Evolutionary conservation across 1,284 basidiomycete genomes (phyloP).

Genomic region (Cerrena zonata): DNA sequence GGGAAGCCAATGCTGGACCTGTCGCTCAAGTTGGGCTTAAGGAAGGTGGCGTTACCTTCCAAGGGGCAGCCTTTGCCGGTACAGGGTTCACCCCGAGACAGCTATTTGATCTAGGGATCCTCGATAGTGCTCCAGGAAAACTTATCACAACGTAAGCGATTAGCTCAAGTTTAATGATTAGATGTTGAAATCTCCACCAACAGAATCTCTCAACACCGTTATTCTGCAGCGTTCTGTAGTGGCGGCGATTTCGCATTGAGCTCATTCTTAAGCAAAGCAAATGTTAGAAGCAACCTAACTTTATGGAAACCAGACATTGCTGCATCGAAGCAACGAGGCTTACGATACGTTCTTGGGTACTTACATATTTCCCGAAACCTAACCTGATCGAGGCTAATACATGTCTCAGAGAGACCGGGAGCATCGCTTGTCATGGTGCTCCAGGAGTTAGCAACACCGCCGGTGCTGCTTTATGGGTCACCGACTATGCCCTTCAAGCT

Average conservation of each 20-base stretch:
- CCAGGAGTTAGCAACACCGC: constrained; percentile 65
- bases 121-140: constrained; percentile 28
- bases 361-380: background rate
- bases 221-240: constrained; percentile 52
- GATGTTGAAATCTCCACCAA: constrained; percentile 4
- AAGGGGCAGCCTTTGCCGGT: constrained; percentile 50
- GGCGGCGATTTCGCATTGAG: constrained; percentile 45
- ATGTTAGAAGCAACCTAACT: constrained; percentile 53
- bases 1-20: constrained; percentile 23
- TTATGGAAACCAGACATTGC: constrained; percentile 45
- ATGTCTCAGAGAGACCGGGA: constrained; percentile 25
- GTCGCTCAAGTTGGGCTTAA: constrained; percentile 27
- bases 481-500: constrained; percentile 57
- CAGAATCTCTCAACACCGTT: constrained; percentile 61
- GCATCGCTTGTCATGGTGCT: constrained; percentile 45
- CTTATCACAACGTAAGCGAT: constrained; percentile 28
- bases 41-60: constrained; percentile 37
- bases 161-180: background rate
- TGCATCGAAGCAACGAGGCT: constrained; percentile 38
- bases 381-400: background rate
- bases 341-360: constrained; percentile 57
- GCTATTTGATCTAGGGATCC: constrained; percentile 32
- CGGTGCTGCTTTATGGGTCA: constrained; percentile 63
- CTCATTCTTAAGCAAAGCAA: constrained; percentile 57
- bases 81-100: constrained; percentile 55